These are phyloP conservation scores for Penicillium sp. DNA, from an alignment of 2,329 filamentous ascomycete genomes.

Conservation along the genomic window DNA sequence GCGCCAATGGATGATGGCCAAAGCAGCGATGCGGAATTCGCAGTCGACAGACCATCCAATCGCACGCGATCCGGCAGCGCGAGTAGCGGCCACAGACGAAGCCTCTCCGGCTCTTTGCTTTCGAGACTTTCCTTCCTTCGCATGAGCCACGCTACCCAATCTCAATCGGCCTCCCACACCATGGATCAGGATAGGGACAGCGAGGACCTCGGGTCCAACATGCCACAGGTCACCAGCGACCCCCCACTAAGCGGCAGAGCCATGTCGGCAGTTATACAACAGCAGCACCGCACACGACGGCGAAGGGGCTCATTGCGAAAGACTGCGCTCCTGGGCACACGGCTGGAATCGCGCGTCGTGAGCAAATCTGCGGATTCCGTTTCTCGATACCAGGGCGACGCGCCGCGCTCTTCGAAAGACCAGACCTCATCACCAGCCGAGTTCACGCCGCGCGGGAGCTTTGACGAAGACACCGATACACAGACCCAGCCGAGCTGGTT, in stretches of 20 bases:
- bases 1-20: slow-evolving; percentile 37
- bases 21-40: slow-evolving; percentile 25
- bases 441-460: slow-evolving; percentile 9
- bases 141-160: slow-evolving; percentile 38
- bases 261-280: slow-evolving; percentile 47
- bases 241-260: slow-evolving; percentile 43
- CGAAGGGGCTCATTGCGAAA: slow-evolving; percentile 83
- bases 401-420: slow-evolving; percentile 8
- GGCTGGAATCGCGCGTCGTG: slow-evolving; percentile 30
- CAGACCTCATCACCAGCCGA: slow-evolving; percentile 9
- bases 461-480: slow-evolving; percentile 14
- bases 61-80: slow-evolving; percentile 33
- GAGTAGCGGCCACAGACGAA: slow-evolving; percentile 48
- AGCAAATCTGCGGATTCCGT: slow-evolving; percentile 19
- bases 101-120: slow-evolving; percentile 60
- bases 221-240: slow-evolving; percentile 16
- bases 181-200: slow-evolving; percentile 25
- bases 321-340: slow-evolving; percentile 69
- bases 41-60: slow-evolving; percentile 23
- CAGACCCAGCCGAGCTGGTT: slow-evolving; percentile 18
- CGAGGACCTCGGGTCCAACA: slow-evolving; percentile 27
- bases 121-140: slow-evolving; percentile 67
- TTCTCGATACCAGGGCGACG: slow-evolving; percentile 6
- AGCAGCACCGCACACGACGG: slow-evolving; percentile 57
- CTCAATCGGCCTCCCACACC: slow-evolving; percentile 28